Base-by-base conservation (phyloP, 495 filamentous ascomycete species). In the Bombardia bombarda region DNA sequence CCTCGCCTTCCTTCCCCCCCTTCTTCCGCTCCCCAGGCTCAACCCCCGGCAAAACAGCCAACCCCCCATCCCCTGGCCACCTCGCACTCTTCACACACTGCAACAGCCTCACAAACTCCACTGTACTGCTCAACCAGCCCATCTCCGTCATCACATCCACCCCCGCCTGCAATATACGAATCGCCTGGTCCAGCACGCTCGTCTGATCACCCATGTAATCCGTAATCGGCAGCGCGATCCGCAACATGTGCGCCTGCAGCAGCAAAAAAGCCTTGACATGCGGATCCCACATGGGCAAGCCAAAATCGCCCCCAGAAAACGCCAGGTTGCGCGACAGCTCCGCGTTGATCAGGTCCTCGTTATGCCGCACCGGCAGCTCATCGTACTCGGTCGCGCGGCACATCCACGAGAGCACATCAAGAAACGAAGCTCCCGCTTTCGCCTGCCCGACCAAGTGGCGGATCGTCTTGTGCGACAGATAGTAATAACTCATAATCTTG, bases 401-500 rank as follows among this genome's bases (percentile, higher is more conserved):
- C 82, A 97, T 90, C 92, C 90, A 97, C 30, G 79, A 76, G 0
- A 97, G 69, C 1, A 83, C 87, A 50, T 97, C 87, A n/a, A 82
- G 72, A 60, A 97, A 93, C 7, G 72, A 77, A 3, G 89, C 89
- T 16, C 81, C 65, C 4, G 76, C 76, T 50, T 87, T 94, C 34
- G 87, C 86, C 47, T 87, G 73, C 26, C 73, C 69, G 48, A 86
- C 73, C 3, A 98, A 71, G 49, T 86, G 79, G 1, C 92, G 83
- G 51, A 99, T 88, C 6, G 93, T 96, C 60, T 87, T 87, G 64
- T 99, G 92, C 0, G 88, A 90, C 21, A 99, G 80, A 57, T 99
- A 99, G 71, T 99, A 99, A 69, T 99, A 99, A 65, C 83, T 89
- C 84, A 95, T 95, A 56, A 97, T 97, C 67, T 95, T 96, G 49